A percentile compares a stretch with the other conserved stretches of the same genome.
phyloP scores from a whole-genome alignment of 169 alveolate species.

The Sarcocystis neurona region DNA sequence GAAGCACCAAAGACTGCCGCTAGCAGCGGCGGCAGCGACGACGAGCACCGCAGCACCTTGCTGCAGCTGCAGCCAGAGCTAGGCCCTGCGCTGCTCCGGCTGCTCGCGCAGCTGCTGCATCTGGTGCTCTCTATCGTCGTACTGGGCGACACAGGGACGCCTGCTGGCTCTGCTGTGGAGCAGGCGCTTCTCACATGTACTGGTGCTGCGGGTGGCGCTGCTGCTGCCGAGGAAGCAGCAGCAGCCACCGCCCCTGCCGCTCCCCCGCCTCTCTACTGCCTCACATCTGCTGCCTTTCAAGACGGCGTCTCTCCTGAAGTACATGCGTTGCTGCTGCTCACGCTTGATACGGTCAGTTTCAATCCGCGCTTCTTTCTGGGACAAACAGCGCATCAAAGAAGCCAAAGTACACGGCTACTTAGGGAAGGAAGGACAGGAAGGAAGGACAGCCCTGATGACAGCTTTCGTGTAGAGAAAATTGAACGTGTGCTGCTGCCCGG shows the following conservation, averaged over 20 bases:
- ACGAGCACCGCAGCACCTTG: too few species aligned
- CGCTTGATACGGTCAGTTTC: slow-evolving; percentile 11
- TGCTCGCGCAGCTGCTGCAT: not conserved
- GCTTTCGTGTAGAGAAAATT: too few species aligned
- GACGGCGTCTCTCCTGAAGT: not conserved
- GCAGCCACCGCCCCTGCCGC: not conserved
- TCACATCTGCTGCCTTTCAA: slow-evolving; percentile 2
- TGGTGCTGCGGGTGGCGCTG: not conserved
- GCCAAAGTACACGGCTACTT: too few species aligned
- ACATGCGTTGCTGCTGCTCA: not conserved
- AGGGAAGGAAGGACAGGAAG: too few species aligned
- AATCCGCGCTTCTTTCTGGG: too few species aligned
- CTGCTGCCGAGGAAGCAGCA: not conserved
- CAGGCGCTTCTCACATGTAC: not conserved
- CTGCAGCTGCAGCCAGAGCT: too few species aligned
- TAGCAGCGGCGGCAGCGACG: too few species aligned
- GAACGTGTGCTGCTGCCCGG: too few species aligned
- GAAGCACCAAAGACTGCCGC: too few species aligned
- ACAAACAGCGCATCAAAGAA: too few species aligned
- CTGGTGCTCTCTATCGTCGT: slow-evolving; percentile 9
- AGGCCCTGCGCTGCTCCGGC: not conserved
- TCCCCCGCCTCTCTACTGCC: slow-evolving; percentile 28
- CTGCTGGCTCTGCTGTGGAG: not conserved
- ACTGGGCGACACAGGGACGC: not conserved
- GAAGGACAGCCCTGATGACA: too few species aligned